These are phyloP conservation scores for Hyphodiscus hymeniophilus DNA, from an alignment of 495 filamentous ascomycete species.

Conservation along the genomic window DNA sequence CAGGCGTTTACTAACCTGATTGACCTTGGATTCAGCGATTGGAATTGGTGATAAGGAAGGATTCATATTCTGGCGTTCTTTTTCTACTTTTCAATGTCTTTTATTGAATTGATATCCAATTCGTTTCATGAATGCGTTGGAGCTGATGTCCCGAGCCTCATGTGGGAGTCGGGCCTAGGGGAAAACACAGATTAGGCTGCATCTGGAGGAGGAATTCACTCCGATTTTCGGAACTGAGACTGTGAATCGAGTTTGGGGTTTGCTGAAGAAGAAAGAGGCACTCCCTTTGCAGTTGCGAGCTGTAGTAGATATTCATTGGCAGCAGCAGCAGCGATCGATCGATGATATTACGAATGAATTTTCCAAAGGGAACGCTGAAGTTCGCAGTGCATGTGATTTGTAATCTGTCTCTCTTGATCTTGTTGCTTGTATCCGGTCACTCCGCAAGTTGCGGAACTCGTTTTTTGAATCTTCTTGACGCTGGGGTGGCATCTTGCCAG, in stretches of 20 bases:
- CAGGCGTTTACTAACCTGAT: constrained; percentile 10
- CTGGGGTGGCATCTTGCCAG: too few species aligned
- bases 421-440: neutral
- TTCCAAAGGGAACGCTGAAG: neutral
- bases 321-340: neutral
- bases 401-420: neutral
- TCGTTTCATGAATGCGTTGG: constrained; percentile 2
- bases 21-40: constrained; percentile 7
- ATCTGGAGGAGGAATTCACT: constrained; percentile 2
- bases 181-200: too few species aligned
- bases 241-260: neutral
- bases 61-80: constrained; percentile 14
- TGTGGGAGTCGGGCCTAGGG: neutral
- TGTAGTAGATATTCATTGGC: constrained; percentile 19
- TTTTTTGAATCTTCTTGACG: too few species aligned
- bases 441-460: neutral
- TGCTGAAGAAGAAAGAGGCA: neutral
- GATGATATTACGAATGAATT: constrained; percentile 15
- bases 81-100: neutral
- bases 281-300: constrained; percentile 8
- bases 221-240: constrained; percentile 4
- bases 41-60: neutral
- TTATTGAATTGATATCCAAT: constrained; percentile 20
- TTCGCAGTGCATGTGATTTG: too few species aligned
- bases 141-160: neutral